phyloP scores from a whole-genome alignment of 73 alveolate species.

The Tetrahymena thermophila region DNA sequence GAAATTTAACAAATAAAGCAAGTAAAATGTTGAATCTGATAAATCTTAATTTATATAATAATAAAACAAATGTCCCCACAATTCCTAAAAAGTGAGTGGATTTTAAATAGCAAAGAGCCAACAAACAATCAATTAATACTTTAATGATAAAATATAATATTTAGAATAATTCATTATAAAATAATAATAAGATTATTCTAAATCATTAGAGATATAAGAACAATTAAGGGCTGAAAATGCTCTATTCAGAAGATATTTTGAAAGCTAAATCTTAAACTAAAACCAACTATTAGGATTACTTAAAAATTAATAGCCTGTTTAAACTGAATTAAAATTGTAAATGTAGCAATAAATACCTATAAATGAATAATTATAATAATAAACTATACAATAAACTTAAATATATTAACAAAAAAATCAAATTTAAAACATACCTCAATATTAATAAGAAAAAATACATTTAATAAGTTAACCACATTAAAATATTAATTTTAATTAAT shows the following conservation, averaged over 20 bases:
- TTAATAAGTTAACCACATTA: neutral
- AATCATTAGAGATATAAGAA: neutral
- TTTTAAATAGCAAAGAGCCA: neutral
- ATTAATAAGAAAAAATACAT: neutral
- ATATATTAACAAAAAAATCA: neutral
- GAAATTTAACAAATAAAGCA: neutral
- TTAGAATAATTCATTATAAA: neutral
- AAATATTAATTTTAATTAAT: neutral
- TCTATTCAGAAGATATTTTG: neutral
- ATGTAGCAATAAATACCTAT: neutral
- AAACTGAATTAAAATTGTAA: neutral
- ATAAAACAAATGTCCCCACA: neutral
- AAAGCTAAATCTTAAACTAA: neutral
- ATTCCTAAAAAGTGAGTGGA: neutral
- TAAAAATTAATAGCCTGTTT: neutral
- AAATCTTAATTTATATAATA: too few relatives aligned
- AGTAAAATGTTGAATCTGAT: neutral
- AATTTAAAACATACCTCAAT: neutral
- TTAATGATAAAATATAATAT: neutral
- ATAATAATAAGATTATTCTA: neutral
- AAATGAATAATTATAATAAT: neutral
- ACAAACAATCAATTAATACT: neutral
- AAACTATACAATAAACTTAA: neutral
- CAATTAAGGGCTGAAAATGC: neutral
- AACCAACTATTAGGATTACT: neutral